phyloP scores from a whole-genome alignment of 371 early-diverging fungal genomes.

The Mucor plumbeus region DNA sequence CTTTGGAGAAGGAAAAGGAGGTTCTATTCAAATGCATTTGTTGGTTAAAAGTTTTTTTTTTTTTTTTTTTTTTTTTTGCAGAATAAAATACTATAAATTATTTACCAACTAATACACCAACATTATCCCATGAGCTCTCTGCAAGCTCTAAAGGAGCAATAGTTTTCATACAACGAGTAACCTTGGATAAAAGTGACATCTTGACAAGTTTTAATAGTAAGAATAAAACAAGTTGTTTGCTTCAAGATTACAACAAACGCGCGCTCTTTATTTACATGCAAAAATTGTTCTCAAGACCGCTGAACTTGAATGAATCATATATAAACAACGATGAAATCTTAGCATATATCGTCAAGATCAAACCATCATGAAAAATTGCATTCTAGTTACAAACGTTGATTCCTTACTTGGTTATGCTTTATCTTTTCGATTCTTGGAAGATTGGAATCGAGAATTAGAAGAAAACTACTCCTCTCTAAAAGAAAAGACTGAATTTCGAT shows the following conservation, averaged over 20 bases:
- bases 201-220: background rate
- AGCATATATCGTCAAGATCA: background rate
- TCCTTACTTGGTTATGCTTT: constrained; percentile 32
- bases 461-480: background rate
- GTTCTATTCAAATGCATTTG: constrained; percentile 52
- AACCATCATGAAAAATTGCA: constrained; percentile 8
- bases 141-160: constrained; percentile 92
- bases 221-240: constrained; percentile 16
- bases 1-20: constrained; percentile 71
- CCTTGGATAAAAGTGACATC: constrained; percentile 67
- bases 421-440: constrained; percentile 23
- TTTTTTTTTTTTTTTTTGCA: no score
- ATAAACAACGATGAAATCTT: background rate
- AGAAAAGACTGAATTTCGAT: constrained; percentile 18
- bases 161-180: constrained; percentile 71
- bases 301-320: background rate
- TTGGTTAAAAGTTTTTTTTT: background rate
- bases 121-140: constrained; percentile 96
- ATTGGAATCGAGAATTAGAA: constrained; percentile 13
- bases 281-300: background rate
- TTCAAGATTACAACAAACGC: background rate
- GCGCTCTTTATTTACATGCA: background rate
- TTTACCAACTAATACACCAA: constrained; percentile 86
- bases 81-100: background rate
- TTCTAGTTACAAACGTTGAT: constrained; percentile 27